These are phyloP conservation scores for Botrytis hyacinthi DNA, from an alignment of 2,329 filamentous ascomycete species.

Conservation along the genomic window DNA sequence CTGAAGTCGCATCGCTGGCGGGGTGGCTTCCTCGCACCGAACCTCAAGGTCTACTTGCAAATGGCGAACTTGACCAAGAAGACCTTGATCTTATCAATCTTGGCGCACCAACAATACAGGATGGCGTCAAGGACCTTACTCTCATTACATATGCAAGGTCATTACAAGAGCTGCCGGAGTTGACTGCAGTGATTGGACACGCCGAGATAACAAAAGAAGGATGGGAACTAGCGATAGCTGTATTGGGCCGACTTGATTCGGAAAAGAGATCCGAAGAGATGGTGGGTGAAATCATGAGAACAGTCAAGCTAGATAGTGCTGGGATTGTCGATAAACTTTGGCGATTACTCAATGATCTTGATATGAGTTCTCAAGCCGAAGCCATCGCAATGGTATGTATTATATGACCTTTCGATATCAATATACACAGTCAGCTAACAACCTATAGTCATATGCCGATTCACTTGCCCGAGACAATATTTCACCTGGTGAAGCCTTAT, in stretches of 20 bases:
- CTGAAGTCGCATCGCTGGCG: slow-evolving; percentile 79
- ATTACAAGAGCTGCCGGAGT: slow-evolving; percentile 53
- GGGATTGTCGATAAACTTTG: slow-evolving; percentile 79
- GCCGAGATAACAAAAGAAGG: slow-evolving; percentile 57
- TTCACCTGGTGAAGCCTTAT: slow-evolving; percentile 79
- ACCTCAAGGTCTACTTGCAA: slow-evolving; percentile 51
- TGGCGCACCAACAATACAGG: slow-evolving; percentile 53
- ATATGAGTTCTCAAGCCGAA: slow-evolving; percentile 74
- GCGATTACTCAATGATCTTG: slow-evolving; percentile 71
- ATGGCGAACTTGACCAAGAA: slow-evolving; percentile 70
- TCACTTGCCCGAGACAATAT: slow-evolving; percentile 68
- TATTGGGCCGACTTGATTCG: slow-evolving; percentile 79
- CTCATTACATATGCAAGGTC: slow-evolving; percentile 72
- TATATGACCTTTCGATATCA: not conserved
- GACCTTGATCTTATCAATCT: slow-evolving; percentile 81
- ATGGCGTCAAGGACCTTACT: slow-evolving; percentile 75
- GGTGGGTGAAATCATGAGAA: slow-evolving; percentile 68
- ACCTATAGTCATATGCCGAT: slow-evolving; percentile 77
- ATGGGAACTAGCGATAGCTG: slow-evolving; percentile 85
- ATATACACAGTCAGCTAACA: slow-evolving; percentile 31
- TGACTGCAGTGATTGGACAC: slow-evolving; percentile 32
- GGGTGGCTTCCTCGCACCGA: slow-evolving; percentile 72
- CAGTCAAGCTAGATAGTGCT: slow-evolving; percentile 69
- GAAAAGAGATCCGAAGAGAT: slow-evolving; percentile 67
- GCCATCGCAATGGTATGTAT: slow-evolving; percentile 74